Percentiles rank a stretch among this genome's conserved stretches.
These are phyloP conservation scores for Aspergillus ustus DNA, from an alignment of 2,329 filamentous ascomycete genomes.

Conservation along the genomic window DNA sequence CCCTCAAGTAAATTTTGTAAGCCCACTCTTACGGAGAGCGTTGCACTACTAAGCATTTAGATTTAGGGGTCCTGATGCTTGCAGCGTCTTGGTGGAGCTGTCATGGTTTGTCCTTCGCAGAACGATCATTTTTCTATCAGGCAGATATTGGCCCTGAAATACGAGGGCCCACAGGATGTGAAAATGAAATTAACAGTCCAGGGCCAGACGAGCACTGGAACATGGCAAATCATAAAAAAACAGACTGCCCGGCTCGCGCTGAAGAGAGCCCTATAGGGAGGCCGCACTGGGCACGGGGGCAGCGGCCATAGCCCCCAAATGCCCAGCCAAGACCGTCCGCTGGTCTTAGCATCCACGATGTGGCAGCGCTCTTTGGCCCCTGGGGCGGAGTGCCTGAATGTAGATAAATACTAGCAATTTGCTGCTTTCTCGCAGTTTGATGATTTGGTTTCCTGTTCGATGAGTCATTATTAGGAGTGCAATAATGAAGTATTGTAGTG, in stretches of 20 bases:
- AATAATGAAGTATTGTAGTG: no score
- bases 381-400: neutral
- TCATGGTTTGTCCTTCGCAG: no score
- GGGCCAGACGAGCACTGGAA: neutral
- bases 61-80: no score
- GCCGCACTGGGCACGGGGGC: neutral
- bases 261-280: neutral
- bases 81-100: no score
- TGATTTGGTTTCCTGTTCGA: no score
- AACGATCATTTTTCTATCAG: no score
- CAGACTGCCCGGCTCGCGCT: neutral
- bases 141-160: no score
- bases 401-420: neutral
- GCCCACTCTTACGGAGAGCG: neutral
- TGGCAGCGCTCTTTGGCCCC: neutral
- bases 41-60: neutral
- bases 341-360: neutral
- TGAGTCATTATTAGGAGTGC: no score
- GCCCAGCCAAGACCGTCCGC: neutral
- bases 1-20: neutral
- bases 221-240: neutral
- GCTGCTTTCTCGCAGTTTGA: no score
- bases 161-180: neutral
- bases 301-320: neutral
- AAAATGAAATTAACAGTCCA: neutral